Percentiles rank a stretch among this genome's conserved stretches.
These are phyloP conservation scores for Pezicula radicicola DNA, from an alignment of 2,329 filamentous ascomycete genomes.

Conservation along the genomic window DNA sequence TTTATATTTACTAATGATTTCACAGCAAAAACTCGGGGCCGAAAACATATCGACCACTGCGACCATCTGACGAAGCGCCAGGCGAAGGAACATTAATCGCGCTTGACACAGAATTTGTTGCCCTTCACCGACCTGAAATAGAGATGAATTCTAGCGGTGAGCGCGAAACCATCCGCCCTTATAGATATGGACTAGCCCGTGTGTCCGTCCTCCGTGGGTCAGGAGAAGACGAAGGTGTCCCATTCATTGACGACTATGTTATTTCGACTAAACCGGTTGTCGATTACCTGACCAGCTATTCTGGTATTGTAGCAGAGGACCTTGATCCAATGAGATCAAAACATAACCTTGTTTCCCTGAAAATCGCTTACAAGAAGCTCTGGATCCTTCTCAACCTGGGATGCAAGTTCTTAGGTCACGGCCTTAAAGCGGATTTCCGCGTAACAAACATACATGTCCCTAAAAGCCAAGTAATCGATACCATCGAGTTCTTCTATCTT, in stretches of 20 bases:
- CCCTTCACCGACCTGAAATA: slow-evolving; percentile 88
- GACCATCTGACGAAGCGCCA: slow-evolving; percentile 60
- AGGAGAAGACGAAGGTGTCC: slow-evolving; percentile 73
- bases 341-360: slow-evolving; percentile 83
- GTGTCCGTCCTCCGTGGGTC: slow-evolving; percentile 84
- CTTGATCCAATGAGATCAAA: slow-evolving; percentile 74
- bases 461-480: slow-evolving; percentile 87
- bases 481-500: slow-evolving; percentile 86
- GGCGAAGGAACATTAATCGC: slow-evolving; percentile 74
- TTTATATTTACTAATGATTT: slow-evolving; percentile 4
- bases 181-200: slow-evolving; percentile 86
- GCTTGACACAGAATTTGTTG: slow-evolving; percentile 94
- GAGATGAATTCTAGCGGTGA: slow-evolving; percentile 94
- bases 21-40: slow-evolving; percentile 39
- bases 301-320: slow-evolving; percentile 83
- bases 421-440: slow-evolving; percentile 91
- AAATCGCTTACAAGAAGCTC: slow-evolving; percentile 94
- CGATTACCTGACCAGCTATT: slow-evolving; percentile 93
- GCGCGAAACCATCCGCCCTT: slow-evolving; percentile 86
- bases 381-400: slow-evolving; percentile 95
- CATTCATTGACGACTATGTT: slow-evolving; percentile 98
- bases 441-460: slow-evolving; percentile 98
- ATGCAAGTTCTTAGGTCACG: slow-evolving; percentile 91
- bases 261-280: slow-evolving; percentile 86
- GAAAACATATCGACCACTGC: slow-evolving; percentile 59